These are phyloP conservation scores for Calocera viscosa DNA, from an alignment of 768 basidiomycete genomes.

Conservation along the genomic window DNA sequence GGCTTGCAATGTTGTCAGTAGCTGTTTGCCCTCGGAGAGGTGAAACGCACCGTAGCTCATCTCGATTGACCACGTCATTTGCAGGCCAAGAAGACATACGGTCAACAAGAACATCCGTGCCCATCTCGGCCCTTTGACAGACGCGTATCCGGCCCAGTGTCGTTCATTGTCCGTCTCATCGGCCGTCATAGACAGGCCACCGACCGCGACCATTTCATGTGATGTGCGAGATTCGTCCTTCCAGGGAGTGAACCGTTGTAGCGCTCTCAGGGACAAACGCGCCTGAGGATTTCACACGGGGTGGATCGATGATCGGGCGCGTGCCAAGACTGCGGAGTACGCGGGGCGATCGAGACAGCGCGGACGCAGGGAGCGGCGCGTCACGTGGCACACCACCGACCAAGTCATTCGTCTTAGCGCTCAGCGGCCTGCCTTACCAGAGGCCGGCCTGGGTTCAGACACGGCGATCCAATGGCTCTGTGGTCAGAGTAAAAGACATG, in stretches of 20 bases:
- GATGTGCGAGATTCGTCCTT: background rate
- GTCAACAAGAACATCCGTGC: conserved; percentile 57
- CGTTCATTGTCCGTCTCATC: conserved; percentile 21
- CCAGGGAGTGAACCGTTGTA: background rate
- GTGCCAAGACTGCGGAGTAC: too few relatives aligned
- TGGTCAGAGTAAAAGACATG: too few relatives aligned
- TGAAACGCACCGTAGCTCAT: conserved; percentile 63
- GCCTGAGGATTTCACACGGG: too few relatives aligned
- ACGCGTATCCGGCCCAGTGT: conserved; percentile 42
- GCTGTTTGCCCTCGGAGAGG: background rate
- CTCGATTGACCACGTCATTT: conserved; percentile 87
- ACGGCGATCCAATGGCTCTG: too few relatives aligned
- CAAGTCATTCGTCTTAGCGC: too few relatives aligned
- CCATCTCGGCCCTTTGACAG: conserved; percentile 57
- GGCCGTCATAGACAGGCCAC: background rate
- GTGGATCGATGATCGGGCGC: too few relatives aligned
- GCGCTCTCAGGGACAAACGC: too few relatives aligned
- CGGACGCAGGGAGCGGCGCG: too few relatives aligned
- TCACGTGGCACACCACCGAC: too few relatives aligned
- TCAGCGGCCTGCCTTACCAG: too few relatives aligned
- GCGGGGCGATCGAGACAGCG: too few relatives aligned
- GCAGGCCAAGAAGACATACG: conserved; percentile 67
- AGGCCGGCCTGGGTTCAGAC: too few relatives aligned
- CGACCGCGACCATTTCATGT: background rate
- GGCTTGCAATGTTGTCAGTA: conserved; percentile 29